A percentile compares a stretch with the other conserved stretches of the same genome.
phyloP scores from a whole-genome alignment of 2,329 filamentous ascomycete genomes.

The Daldinia sp. region DNA sequence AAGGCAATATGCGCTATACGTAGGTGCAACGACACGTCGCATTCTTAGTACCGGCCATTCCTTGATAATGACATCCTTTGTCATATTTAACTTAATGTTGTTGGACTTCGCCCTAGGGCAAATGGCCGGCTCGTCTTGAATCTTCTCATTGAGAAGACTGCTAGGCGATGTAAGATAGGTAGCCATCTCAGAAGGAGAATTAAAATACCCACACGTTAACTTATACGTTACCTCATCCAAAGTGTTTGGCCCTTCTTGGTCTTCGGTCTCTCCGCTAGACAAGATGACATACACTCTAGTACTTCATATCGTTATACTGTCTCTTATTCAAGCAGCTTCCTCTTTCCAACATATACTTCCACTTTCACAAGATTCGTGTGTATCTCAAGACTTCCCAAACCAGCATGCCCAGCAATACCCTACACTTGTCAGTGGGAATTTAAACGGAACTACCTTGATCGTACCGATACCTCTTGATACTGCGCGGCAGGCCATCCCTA shows the following conservation, averaged over 20 bases:
- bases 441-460: slow-evolving; percentile 66
- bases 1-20: neutral
- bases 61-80: neutral
- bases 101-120: neutral
- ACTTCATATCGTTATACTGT: slow-evolving; percentile 3
- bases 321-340: slow-evolving; percentile 2
- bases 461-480: slow-evolving; percentile 62
- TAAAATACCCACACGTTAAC: neutral
- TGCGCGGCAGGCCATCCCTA: slow-evolving; percentile 62
- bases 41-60: neutral
- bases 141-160: neutral
- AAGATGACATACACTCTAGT: slow-evolving; percentile 5
- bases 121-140: neutral
- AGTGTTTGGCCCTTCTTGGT: neutral
- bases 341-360: slow-evolving; percentile 17
- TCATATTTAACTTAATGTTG: neutral
- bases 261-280: neutral
- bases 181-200: neutral
- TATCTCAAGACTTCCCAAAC: slow-evolving; percentile 56
- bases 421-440: slow-evolving; percentile 61
- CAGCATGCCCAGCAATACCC: slow-evolving; percentile 62
- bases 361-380: slow-evolving; percentile 40
- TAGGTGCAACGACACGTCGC: neutral
- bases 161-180: neutral
- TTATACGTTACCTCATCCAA: neutral